phyloP scores from a whole-genome alignment of 257 asterid species.

The Penstemon barbatus region DNA sequence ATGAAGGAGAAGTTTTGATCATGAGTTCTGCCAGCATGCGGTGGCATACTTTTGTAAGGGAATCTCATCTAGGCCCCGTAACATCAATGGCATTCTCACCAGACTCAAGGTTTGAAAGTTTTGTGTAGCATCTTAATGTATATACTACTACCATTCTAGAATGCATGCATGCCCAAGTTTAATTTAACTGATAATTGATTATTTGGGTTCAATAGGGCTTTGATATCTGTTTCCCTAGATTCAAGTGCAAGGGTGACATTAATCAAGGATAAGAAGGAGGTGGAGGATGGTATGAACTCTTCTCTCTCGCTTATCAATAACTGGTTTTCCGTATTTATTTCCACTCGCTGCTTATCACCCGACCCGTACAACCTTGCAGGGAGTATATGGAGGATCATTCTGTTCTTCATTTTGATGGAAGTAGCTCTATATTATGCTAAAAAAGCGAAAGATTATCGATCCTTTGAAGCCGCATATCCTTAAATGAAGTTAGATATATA shows the following conservation, averaged over 20 bases:
- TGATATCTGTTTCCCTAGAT: slow-evolving; percentile 83
- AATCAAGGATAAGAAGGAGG: slow-evolving; percentile 47
- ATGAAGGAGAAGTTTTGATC: slow-evolving; percentile 67
- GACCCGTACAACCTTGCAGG: too few relatives aligned
- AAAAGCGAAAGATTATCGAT: background rate
- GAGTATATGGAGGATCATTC: too few relatives aligned
- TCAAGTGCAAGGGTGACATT: slow-evolving; percentile 79
- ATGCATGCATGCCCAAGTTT: slow-evolving; percentile 8
- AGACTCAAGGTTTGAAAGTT: slow-evolving; percentile 68
- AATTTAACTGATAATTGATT: slow-evolving; percentile 9
- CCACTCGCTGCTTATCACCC: background rate
- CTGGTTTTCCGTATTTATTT: too few relatives aligned
- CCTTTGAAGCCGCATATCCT: too few relatives aligned
- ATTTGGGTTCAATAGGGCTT: slow-evolving; percentile 49
- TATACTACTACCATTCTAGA: slow-evolving; percentile 14
- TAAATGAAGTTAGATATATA: too few relatives aligned
- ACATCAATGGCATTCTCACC: slow-evolving; percentile 76
- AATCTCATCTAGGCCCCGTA: slow-evolving; percentile 88
- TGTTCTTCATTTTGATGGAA: too few relatives aligned
- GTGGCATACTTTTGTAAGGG: slow-evolving; percentile 54
- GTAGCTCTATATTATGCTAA: too few relatives aligned
- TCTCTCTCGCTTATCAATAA: background rate
- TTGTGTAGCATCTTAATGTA: background rate
- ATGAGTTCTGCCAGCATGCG: slow-evolving; percentile 50
- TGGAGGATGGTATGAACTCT: slow-evolving; percentile 43